Evolutionary conservation across 2,329 filamentous ascomycete genomes (phyloP), one percentile per base, ranked within the genome.

Genomic region (Bipolaris oryzae): DNA sequence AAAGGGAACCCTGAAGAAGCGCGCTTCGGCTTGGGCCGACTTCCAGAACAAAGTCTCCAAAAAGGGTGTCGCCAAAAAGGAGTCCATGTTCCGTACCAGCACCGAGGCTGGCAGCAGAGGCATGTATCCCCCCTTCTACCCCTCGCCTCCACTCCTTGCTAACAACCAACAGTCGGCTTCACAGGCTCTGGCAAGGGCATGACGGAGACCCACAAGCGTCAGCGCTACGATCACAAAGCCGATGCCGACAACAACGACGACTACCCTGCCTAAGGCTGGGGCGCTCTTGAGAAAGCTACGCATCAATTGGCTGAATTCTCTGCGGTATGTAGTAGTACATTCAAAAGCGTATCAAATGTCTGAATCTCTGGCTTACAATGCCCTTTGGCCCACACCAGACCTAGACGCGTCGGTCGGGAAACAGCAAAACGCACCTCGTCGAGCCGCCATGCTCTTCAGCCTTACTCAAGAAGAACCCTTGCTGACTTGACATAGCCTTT

Each of bases 71-170:
- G 93, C 91, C 73, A 94, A 94, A 80, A 96, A 96, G 79, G 91
- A 96, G 46, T 96, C 92, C 82, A 97, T 97, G 93, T 97, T 97
- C 76, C 88, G 93, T 44, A 97, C 93, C 2, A 92, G 92, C 0
- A 92, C 96, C 31, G 89, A 91, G 59, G 85, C 95, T 21, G 86
- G 91, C 70, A 93, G 90, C 55, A 86, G 92, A 89, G 93, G 93
- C 96, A 80, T 66, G 84, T 11, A 34, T 55, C 1, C 15, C 6
- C 28, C 10, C 1, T 21, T 9, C 9, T 10, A n/a, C n/a, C n/a
- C n/a, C 15, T 23, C 21, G 2, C 13, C 18, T 7, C 1, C 10
- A 16, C 13, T 31, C 52, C 31, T 42, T 35, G 63, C 74, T 76
- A 62, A 75, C 58, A 15, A 46, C 41, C 43, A 18, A 58, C 64